phyloP scores from a whole-genome alignment of 2,329 filamentous ascomycete species.

The Penicillium sp. region DNA sequence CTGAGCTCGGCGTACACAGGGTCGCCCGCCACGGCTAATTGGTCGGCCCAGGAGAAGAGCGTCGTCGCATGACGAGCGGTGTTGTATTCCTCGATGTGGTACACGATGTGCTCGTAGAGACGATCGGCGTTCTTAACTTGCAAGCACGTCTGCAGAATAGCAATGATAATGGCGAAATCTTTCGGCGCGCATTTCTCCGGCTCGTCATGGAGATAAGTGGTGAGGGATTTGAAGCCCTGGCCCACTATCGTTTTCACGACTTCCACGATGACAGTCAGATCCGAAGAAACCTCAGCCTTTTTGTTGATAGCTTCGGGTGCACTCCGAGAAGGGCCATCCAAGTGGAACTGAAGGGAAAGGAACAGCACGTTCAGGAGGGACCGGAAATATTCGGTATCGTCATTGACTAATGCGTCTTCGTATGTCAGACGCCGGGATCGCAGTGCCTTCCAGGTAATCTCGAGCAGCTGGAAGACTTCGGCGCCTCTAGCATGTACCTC shows the following conservation, averaged over 20 bases:
- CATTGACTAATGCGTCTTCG: constrained; percentile 49
- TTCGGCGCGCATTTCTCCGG: constrained; percentile 58
- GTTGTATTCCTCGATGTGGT: constrained; percentile 57
- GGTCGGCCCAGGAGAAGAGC: constrained; percentile 88
- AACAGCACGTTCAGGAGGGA: constrained; percentile 77
- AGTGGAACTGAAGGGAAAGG: constrained; percentile 58
- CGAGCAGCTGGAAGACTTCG: constrained; percentile 49
- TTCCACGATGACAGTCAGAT: constrained; percentile 59
- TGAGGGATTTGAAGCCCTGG: constrained; percentile 71
- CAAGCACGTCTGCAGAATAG: constrained; percentile 75
- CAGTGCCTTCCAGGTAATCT: constrained; percentile 54
- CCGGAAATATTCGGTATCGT: constrained; percentile 65
- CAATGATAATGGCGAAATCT: constrained; percentile 79
- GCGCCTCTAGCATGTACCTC: constrained; percentile 44
- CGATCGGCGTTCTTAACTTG: constrained; percentile 67
- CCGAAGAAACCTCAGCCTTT: constrained; percentile 33
- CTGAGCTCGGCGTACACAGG: constrained; percentile 91
- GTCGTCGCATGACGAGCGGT: constrained; percentile 72
- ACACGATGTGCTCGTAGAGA: constrained; percentile 60
- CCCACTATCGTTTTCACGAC: constrained; percentile 71
- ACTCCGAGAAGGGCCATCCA: constrained; percentile 28
- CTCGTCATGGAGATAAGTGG: constrained; percentile 70
- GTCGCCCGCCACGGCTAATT: constrained; percentile 66
- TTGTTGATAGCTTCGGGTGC: constrained; percentile 30
- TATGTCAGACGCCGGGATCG: constrained; percentile 49